These are phyloP conservation scores for Canna indica DNA, from an alignment of 176 grass and related monocot genomes.

Conservation along the genomic window DNA sequence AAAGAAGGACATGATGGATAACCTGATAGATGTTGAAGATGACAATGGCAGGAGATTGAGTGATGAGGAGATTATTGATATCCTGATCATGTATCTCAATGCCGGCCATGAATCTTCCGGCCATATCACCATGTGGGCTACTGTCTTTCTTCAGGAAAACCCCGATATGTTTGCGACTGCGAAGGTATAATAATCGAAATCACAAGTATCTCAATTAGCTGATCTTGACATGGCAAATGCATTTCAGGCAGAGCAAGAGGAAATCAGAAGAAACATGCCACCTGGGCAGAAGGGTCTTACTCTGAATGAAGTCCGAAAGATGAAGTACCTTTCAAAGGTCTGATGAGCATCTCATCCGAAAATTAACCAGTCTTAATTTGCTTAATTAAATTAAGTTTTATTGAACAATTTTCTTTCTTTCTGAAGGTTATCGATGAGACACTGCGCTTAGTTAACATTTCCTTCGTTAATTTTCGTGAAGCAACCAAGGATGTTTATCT, in stretches of 20 bases:
- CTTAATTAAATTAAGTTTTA: too few species aligned
- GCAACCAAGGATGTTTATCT: slow-evolving; percentile 44
- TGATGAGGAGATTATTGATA: slow-evolving; percentile 73
- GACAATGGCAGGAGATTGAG: slow-evolving; percentile 46
- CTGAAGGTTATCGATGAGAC: slow-evolving; percentile 83
- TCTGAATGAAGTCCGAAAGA: slow-evolving; percentile 74
- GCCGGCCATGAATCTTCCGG: slow-evolving; percentile 91
- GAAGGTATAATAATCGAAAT: slow-evolving; percentile 30
- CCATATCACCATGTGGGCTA: slow-evolving; percentile 95
- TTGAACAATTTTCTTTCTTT: slow-evolving; percentile 12
- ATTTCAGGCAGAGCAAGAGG: slow-evolving; percentile 77
- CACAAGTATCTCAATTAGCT: neutral
- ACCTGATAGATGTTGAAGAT: slow-evolving; percentile 49
- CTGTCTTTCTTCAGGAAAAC: slow-evolving; percentile 77
- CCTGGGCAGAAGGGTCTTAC: slow-evolving; percentile 50
- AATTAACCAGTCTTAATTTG: too few species aligned
- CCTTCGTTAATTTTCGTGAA: slow-evolving; percentile 69
- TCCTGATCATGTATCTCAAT: slow-evolving; percentile 87
- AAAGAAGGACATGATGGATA: slow-evolving; percentile 78
- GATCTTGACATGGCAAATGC: neutral
- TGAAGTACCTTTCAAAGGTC: slow-evolving; percentile 90
- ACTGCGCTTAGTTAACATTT: slow-evolving; percentile 67
- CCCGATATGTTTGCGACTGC: slow-evolving; percentile 50
- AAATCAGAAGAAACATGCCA: slow-evolving; percentile 50
- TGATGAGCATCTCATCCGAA: neutral